Evolutionary conservation across 768 basidiomycete genomes (phyloP), one percentile per base, ranked within the genome.

Genomic region (Tephrocybe sp.): DNA sequence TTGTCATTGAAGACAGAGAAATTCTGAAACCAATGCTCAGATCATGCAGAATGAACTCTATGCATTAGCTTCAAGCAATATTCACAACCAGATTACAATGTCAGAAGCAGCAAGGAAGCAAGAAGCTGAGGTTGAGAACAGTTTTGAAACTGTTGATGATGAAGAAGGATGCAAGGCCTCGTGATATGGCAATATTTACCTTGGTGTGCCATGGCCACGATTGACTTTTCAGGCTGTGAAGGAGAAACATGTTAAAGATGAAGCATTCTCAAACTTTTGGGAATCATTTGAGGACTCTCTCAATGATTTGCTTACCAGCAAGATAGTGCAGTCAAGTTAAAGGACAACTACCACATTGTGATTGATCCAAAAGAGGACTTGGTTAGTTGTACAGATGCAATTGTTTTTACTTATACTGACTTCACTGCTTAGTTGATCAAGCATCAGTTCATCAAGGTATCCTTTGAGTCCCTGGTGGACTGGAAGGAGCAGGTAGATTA

Each of bases 381-480:
- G n/a, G n/a, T n/a, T n/a, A n/a, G n/a, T n/a, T n/a, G n/a, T n/a
- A n/a, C n/a, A n/a, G n/a, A n/a, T n/a, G n/a, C n/a, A n/a, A n/a
- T n/a, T n/a, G n/a, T n/a, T n/a, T n/a, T n/a, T n/a, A n/a, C n/a
- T n/a, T n/a, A n/a, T n/a, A n/a, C n/a, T n/a, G n/a, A n/a, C n/a
- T n/a, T n/a, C n/a, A n/a, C n/a, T n/a, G n/a, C n/a, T 12, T 30
- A 30, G 28, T 6, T 30, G 28, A 30, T 12, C 12, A 12, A 30
- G 28, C 28, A 30, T 12, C 6, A 12, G 28, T 50, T 58, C 22
- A 30, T 62, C 38, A 58, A 48, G 38, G 16, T 62, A 1, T 46
- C 52, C 24, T 66, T 56, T 44, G 47, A 49, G 15, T 62, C 53
- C 0, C 21, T 27, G 2, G 51, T 57, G 3, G 43, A 64, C 40